Evolutionary conservation across 495 filamentous ascomycete genomes (phyloP).

Genomic region (Staphylotrichum tortipilum): DNA sequence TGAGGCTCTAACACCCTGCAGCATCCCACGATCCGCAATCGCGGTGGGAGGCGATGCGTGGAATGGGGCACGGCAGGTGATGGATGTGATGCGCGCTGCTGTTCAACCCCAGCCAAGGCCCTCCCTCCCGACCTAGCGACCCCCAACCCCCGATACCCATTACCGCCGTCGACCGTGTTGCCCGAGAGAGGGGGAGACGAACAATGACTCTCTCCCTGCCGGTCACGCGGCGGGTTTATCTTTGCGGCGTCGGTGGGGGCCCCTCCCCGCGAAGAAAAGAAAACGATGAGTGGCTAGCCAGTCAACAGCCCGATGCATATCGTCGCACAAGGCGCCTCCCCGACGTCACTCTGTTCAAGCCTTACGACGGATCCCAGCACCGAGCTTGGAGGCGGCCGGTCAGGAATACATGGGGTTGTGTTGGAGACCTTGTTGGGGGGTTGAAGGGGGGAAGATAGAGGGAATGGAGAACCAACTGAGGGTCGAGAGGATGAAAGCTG

Average conservation of each 20-base stretch:
- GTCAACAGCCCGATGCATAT: neutral
- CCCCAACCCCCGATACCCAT: neutral
- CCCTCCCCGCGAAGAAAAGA: neutral
- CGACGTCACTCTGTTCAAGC: no score
- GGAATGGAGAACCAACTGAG: no score
- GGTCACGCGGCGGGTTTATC: slow-evolving; percentile 1
- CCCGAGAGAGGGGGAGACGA: neutral
- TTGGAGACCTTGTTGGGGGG: neutral
- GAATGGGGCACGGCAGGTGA: neutral
- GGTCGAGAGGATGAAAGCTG: no score
- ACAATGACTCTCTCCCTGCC: no score
- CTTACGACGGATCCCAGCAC: no score
- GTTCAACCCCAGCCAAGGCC: neutral
- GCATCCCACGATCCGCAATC: neutral
- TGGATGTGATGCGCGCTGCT: neutral
- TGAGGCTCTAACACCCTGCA: no score
- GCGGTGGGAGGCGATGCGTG: neutral
- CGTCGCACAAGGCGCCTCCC: neutral
- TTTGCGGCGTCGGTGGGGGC: neutral
- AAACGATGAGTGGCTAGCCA: neutral
- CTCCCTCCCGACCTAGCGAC: neutral
- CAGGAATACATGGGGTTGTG: neutral
- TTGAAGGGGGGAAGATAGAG: no score
- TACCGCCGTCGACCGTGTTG: neutral
- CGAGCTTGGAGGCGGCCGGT: neutral